These are phyloP conservation scores for Geranium incanum DNA, from an alignment of 441 rosid genomes.

Conservation along the genomic window DNA sequence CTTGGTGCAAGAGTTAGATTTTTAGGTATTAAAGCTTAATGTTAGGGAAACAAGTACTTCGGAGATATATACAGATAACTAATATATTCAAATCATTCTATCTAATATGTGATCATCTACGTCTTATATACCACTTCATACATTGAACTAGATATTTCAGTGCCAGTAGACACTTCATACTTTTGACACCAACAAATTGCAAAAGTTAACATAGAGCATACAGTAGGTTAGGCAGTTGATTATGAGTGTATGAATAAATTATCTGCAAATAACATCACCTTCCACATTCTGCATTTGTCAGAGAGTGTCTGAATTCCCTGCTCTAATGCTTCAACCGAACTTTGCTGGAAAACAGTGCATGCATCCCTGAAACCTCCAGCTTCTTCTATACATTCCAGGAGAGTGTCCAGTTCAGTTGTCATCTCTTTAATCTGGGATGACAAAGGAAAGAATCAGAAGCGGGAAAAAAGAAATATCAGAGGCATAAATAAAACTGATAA, in stretches of 20 bases:
- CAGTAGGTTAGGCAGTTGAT: neutral
- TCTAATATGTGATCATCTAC: too few species aligned
- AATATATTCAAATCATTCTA: too few species aligned
- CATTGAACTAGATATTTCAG: neutral
- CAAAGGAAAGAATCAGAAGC: neutral
- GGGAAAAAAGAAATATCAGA: neutral
- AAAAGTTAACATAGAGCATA: neutral
- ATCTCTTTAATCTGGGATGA: slow-evolving; percentile 65
- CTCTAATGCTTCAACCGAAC: slow-evolving; percentile 62
- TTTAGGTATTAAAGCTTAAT: too few species aligned
- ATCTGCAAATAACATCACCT: slow-evolving; percentile 33
- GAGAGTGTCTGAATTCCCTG: slow-evolving; percentile 50
- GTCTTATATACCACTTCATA: neutral
- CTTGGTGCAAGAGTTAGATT: too few species aligned
- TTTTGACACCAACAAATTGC: neutral
- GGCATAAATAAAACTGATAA: neutral
- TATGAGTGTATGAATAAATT: neutral
- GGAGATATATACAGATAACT: too few species aligned
- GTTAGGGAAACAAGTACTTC: too few species aligned
- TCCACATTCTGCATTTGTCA: slow-evolving; percentile 53
- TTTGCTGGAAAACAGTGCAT: slow-evolving; percentile 56
- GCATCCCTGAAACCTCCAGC: slow-evolving; percentile 79
- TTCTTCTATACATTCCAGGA: slow-evolving; percentile 63
- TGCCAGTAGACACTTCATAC: neutral
- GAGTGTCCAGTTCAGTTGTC: slow-evolving; percentile 66